A percentile compares a stretch with the other conserved stretches of the same genome.
phyloP scores from a whole-genome alignment of 2,329 filamentous ascomycete genomes.

The Leptographium lundbergii region DNA sequence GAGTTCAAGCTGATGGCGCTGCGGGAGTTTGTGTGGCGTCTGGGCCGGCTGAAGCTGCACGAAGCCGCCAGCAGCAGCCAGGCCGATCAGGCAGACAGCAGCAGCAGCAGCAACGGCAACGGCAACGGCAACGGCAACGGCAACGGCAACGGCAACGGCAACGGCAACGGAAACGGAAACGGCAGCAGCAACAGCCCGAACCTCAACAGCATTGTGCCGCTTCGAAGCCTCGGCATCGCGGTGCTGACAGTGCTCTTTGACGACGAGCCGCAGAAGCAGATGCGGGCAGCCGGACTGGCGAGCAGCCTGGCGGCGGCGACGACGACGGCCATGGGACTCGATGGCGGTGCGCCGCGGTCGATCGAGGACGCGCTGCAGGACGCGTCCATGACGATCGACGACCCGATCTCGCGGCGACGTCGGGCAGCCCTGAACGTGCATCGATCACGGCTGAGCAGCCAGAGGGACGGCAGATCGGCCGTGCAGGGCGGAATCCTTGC shows the following conservation, averaged over 20 bases:
- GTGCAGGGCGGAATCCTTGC: constrained; percentile 6
- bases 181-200: constrained; percentile 19
- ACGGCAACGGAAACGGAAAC: constrained; percentile 13
- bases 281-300: constrained; percentile 4
- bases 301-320: constrained; percentile 12
- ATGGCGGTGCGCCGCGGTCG: constrained; percentile 38
- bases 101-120: constrained; percentile 5
- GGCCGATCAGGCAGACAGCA: constrained; percentile 17
- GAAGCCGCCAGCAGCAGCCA: constrained; percentile 17
- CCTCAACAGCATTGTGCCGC: constrained; percentile 59
- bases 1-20: constrained; percentile 81
- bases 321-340: constrained; percentile 23
- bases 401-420: constrained; percentile 42
- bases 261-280: constrained; percentile 46
- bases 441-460: constrained; percentile 29
- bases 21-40: constrained; percentile 81
- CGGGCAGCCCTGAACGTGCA: constrained; percentile 39
- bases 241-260: constrained; percentile 91
- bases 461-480: constrained; percentile 22
- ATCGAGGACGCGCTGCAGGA: constrained; percentile 86
- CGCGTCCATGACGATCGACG: constrained; percentile 78
- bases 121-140: constrained; percentile 13
- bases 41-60: constrained; percentile 58
- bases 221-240: constrained; percentile 65
- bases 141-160: constrained; percentile 20